These are phyloP conservation scores for Fragaria vesca DNA, from an alignment of 306 rosid genomes.

Conservation along the genomic window DNA sequence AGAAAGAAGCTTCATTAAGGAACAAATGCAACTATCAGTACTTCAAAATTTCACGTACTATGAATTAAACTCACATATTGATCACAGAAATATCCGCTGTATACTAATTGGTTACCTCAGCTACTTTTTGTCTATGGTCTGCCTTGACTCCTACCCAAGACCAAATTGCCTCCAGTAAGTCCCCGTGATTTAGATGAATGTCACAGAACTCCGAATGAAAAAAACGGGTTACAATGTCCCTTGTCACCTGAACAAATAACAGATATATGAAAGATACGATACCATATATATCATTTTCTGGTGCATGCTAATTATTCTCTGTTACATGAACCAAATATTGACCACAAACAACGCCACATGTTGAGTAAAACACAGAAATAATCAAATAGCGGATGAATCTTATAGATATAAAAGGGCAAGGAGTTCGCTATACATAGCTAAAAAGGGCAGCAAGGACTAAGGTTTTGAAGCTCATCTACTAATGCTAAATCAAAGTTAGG, in stretches of 20 bases:
- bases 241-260: constrained; percentile 60
- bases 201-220: constrained; percentile 67
- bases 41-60: background rate
- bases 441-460: no score
- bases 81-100: constrained; percentile 17
- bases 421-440: no score
- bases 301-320: background rate
- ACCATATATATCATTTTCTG: background rate
- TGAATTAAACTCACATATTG: background rate
- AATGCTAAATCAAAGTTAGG: no score
- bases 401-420: background rate
- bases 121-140: constrained; percentile 83
- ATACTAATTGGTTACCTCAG: constrained; percentile 71
- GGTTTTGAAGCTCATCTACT: no score
- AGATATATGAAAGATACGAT: constrained; percentile 2
- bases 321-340: background rate
- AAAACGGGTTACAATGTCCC: constrained; percentile 65
- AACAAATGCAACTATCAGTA: constrained; percentile 16
- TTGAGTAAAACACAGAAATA: background rate
- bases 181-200: constrained; percentile 87
- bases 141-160: constrained; percentile 88
- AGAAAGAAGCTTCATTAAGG: constrained; percentile 70
- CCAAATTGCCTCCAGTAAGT: constrained; percentile 87
- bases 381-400: background rate
- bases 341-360: background rate